phyloP scores from a whole-genome alignment of 192 early-diverging fungal species.

The Cladochytrium replicatum region DNA sequence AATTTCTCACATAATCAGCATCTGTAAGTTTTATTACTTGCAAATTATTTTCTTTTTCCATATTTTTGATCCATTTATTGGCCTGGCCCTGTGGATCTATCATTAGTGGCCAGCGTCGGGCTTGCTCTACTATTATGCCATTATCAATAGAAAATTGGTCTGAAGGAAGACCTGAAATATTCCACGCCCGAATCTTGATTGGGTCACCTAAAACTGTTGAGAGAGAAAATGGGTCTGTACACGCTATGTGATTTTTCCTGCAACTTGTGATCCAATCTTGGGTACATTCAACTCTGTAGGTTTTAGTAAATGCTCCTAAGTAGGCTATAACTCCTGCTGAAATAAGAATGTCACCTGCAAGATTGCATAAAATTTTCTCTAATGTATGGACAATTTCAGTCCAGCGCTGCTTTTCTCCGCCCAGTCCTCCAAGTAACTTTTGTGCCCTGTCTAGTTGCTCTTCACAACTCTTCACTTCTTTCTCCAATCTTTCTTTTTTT shows the following conservation, averaged over 20 bases:
- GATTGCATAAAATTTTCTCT: slow-evolving; percentile 38
- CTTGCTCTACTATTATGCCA: slow-evolving; percentile 52
- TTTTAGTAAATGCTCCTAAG: slow-evolving; percentile 51
- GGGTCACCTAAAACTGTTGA: slow-evolving; percentile 49
- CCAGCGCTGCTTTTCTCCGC: slow-evolving; percentile 54
- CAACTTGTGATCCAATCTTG: slow-evolving; percentile 29
- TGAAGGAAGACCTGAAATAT: slow-evolving; percentile 49
- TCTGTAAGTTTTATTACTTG: slow-evolving; percentile 52
- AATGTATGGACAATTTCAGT: slow-evolving; percentile 41
- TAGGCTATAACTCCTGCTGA: slow-evolving; percentile 56
- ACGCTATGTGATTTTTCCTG: slow-evolving; percentile 36
- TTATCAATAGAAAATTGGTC: slow-evolving; percentile 54
- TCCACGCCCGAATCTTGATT: slow-evolving; percentile 52
- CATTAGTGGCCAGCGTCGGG: slow-evolving; percentile 53
- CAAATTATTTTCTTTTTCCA: slow-evolving; percentile 55
- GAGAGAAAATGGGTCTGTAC: slow-evolving; percentile 42
- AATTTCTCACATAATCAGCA: slow-evolving; percentile 44
- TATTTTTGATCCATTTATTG: slow-evolving; percentile 60
- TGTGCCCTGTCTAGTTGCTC: slow-evolving; percentile 51
- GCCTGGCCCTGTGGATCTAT: slow-evolving; percentile 57
- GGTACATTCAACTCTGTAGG: slow-evolving; percentile 38
- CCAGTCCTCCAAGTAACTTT: slow-evolving; percentile 46
- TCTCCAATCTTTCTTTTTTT: slow-evolving; percentile 44
- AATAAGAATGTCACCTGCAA: slow-evolving; percentile 49
- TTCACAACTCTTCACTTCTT: slow-evolving; percentile 48